Evolutionary conservation across 441 rosid genomes (phyloP), one percentile per base, ranked within the genome.

Genomic region (Gossypium davidsonii): DNA sequence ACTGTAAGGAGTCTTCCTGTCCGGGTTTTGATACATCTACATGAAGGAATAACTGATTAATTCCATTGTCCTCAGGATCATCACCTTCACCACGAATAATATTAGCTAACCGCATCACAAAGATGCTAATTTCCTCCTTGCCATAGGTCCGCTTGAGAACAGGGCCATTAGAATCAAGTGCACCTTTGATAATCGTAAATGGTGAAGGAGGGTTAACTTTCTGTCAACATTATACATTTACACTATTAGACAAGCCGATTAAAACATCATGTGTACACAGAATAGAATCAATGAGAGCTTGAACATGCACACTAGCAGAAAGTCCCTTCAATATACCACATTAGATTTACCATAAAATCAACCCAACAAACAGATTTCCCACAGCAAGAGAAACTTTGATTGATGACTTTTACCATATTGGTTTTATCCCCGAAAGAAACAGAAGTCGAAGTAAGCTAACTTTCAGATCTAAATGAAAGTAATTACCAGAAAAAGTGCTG

Each of bases 1-100:
- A 88, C 73, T 87, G 91, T 74, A 90, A 70, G 49, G 93, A 89
- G 21, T 88, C 78, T 63, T 78, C 74, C 57, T 85, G 88, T 15
- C 75, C 86, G 26, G 86, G 91, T 87, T 93, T 91, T 23, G 91
- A 83, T 18, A 93, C 88, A 73, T 89, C 85, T 23, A 93, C 96
- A 44, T 88, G 97, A 49, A 93, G 89, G 72, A 90, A 93, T 81
- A 91, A 61, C 80, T 91, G 98, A 74, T 88, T 87, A 56, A 90
- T 88, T 44, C 83, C 92, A 46, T 78, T 92, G 0, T 80, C 87
- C 17, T 84, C 87, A 0, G 78, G 88, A 0, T 79, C 83, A 18
- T 75, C 90, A 10, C 80, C 86, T 0, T 83, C 91, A 8, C 76
- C 81, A 28, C 79, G 77, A 14, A 84, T 60, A 11, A 82, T 59